These are phyloP conservation scores for Termitomyces sp. DNA, from an alignment of 768 basidiomycete species.

Conservation along the genomic window DNA sequence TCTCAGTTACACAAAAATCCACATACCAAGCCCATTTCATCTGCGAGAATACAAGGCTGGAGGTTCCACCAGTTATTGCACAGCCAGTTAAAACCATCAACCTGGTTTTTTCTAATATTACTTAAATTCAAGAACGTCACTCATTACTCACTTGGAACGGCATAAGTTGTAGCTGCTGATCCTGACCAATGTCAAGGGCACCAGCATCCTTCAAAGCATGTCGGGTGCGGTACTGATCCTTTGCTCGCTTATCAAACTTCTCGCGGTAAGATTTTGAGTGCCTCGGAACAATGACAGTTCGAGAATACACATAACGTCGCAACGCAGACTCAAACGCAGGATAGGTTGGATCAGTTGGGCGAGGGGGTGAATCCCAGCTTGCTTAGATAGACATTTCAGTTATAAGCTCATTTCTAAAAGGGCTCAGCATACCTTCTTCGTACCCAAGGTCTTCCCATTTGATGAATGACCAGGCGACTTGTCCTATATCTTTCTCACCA, in stretches of 20 bases:
- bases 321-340: slow-evolving; percentile 66
- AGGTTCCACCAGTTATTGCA: slow-evolving; percentile 84
- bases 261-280: slow-evolving; percentile 35
- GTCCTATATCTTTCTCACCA: slow-evolving; percentile 41
- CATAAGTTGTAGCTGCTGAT: slow-evolving; percentile 63
- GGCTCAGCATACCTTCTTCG: slow-evolving; percentile 58
- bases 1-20: background rate
- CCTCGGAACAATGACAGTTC: slow-evolving; percentile 51
- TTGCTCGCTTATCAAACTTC: slow-evolving; percentile 45
- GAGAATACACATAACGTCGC: slow-evolving; percentile 55
- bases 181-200: slow-evolving; percentile 67
- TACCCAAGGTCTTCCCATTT: slow-evolving; percentile 97
- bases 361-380: slow-evolving; percentile 91
- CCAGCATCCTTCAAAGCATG: slow-evolving; percentile 42
- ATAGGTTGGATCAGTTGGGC: slow-evolving; percentile 48
- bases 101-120: slow-evolving; percentile 29
- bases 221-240: slow-evolving; percentile 46
- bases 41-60: slow-evolving; percentile 86
- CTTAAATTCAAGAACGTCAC: slow-evolving; percentile 1
- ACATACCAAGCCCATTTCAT: slow-evolving; percentile 91
- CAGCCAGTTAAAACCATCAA: slow-evolving; percentile 82
- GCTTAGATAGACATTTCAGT: slow-evolving; percentile 37
- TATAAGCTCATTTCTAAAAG: background rate
- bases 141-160: slow-evolving; percentile 65
- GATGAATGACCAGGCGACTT: slow-evolving; percentile 77